Evolutionary conservation across 345 rosid species (phyloP).

Genomic region (Aquilaria yunnanensis): DNA sequence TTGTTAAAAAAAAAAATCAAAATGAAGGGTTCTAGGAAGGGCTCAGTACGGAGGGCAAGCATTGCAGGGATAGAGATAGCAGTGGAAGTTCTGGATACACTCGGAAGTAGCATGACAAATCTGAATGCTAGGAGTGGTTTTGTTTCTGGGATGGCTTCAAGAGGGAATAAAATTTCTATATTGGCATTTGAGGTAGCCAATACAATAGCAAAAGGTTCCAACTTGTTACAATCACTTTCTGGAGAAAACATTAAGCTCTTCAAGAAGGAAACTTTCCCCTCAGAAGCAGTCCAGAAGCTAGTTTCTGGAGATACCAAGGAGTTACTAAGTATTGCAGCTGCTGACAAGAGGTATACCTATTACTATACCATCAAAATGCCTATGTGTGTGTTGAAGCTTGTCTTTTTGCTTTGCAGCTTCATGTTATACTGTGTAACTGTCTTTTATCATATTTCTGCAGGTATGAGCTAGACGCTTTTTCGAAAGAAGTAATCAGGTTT

Average conservation of each 20-base stretch:
- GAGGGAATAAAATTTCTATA: slow-evolving; percentile 67
- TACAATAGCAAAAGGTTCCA: slow-evolving; percentile 81
- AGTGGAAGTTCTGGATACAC: slow-evolving; percentile 79
- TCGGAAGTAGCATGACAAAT: slow-evolving; percentile 90
- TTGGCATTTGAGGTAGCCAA: slow-evolving; percentile 91
- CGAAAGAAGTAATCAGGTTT: slow-evolving; percentile 89
- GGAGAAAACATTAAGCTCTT: slow-evolving; percentile 44
- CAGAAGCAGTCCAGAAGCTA: slow-evolving; percentile 74
- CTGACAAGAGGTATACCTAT: slow-evolving; percentile 64
- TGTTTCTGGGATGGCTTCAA: slow-evolving; percentile 57
- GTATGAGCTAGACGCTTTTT: slow-evolving; percentile 75
- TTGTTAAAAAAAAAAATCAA: too few relatives aligned
- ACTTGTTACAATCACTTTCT: slow-evolving; percentile 82
- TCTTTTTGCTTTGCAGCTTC: neutral
- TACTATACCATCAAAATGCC: too few relatives aligned
- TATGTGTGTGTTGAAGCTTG: too few relatives aligned
- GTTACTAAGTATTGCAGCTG: slow-evolving; percentile 58
- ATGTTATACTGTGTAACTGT: too few relatives aligned
- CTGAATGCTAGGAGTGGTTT: slow-evolving; percentile 60
- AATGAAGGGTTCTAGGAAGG: too few relatives aligned
- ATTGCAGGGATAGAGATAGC: slow-evolving; percentile 62
- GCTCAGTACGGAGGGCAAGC: slow-evolving; percentile 40
- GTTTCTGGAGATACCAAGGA: slow-evolving; percentile 70
- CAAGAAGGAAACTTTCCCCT: slow-evolving; percentile 51
- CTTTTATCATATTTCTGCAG: slow-evolving; percentile 28